Evolutionary conservation across 768 basidiomycete species (phyloP).

Genomic region (Terana coerulea): DNA sequence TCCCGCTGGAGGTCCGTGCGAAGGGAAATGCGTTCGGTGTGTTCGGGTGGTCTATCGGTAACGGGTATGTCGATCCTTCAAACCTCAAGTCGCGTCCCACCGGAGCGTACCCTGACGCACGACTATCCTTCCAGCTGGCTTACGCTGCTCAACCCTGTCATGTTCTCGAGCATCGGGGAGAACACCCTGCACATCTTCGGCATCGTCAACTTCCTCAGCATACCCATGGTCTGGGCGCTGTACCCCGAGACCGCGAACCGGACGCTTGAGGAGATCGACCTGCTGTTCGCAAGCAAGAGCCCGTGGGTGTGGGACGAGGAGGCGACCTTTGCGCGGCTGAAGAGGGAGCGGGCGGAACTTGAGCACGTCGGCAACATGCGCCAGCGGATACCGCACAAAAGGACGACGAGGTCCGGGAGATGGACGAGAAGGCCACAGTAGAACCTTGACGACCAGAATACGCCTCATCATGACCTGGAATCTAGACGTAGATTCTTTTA

Average conservation of each 20-base stretch:
- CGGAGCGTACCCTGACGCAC: neutral
- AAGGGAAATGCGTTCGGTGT: constrained; percentile 46
- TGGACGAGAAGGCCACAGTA: constrained; percentile 9
- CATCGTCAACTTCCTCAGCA: constrained; percentile 38
- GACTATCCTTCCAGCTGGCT: constrained; percentile 33
- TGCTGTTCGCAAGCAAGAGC: constrained; percentile 40
- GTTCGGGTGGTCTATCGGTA: constrained; percentile 41
- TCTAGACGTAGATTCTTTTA: too few species aligned
- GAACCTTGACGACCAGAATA: too few species aligned
- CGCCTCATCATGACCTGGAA: too few species aligned
- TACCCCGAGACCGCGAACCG: constrained; percentile 45
- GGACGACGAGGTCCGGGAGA: neutral
- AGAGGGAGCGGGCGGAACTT: constrained; percentile 21
- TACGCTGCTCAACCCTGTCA: constrained; percentile 41
- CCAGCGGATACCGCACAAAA: neutral
- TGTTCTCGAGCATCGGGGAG: constrained; percentile 39
- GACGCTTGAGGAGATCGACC: constrained; percentile 43
- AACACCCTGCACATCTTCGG: constrained; percentile 44
- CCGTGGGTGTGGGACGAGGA: constrained; percentile 45
- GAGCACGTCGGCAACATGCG: constrained; percentile 10
- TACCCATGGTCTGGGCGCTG: constrained; percentile 42
- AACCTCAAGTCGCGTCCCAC: neutral
- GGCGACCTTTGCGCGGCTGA: constrained; percentile 34
- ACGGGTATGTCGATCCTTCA: constrained; percentile 26
- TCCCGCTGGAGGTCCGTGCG: constrained; percentile 40